Base-by-base conservation (phyloP, 2,329 filamentous ascomycete species). In the Bipolaris sorokiniana region DNA sequence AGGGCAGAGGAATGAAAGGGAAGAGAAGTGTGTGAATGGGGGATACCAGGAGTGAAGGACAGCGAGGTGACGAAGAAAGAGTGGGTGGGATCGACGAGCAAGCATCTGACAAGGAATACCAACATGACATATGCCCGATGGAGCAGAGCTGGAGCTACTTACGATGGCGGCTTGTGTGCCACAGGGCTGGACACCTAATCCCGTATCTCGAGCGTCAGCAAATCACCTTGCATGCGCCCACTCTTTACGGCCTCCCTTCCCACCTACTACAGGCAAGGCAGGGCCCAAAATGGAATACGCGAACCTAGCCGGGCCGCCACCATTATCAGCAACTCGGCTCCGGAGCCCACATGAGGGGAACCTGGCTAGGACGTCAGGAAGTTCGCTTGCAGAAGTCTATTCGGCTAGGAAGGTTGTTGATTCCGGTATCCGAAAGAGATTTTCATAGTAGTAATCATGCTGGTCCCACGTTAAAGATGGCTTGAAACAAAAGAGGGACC, bases 61-160 rank as follows among this genome's bases (percentile, higher is more conserved):
- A 48, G 26, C n/a, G n/a, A 49, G n/a, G 45, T 45, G 50, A 58
- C 48, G 44, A 51, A 58, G 58, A 22, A 42, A 41, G 51, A 55
- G 51, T 26, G 51, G 51, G 51, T 41, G 33, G 16, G 58, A 60
- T 54, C 31, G 54, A 49, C 58, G 47, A 47, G 34, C 18, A 38
- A 34, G 46, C 34, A 37, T 42, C 44, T 53, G 54, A 34, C 44
- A 53, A 41, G 36, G 41, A 37, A 54, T 16, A 47, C 38, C 28
- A 31, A 9, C 34, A 23, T 47, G 31, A 15, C 31, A 10, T 46
- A 5, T 16, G n/a, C 26, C n/a, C 9, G 26, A 20, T 10, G 42
- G 28, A 33, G 42, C n/a, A 28, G 3, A 33, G 13, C 6, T 18
- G 26, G 45, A 47, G 22, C 47, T 40, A 45, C 28, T 31, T 52